Percentiles rank a stretch among this genome's conserved stretches.
Conservation (phyloP, 306 rosid genomes). For the Dalbergia cochinchinensis region DNA sequence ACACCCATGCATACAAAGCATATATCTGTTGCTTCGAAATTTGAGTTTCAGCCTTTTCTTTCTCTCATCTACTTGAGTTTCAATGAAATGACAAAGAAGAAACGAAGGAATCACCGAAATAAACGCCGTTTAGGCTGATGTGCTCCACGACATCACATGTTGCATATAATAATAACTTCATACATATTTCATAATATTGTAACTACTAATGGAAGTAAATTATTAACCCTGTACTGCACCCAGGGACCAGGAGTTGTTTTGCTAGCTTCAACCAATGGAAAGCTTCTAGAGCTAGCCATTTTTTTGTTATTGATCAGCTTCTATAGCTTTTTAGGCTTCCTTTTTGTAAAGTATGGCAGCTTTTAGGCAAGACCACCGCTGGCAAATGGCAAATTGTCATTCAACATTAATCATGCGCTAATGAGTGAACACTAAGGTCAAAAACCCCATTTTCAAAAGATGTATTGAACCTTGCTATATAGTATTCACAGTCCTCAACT, state of each 20-base stretch:
- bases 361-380: conserved; percentile 21
- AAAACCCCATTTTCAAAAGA: conserved; percentile 24
- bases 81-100: conserved; percentile 66
- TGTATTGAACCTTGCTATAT: not conserved
- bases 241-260: not conserved
- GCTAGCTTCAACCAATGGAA: conserved; percentile 6
- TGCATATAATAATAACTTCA: not conserved
- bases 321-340: conserved; percentile 28
- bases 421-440: conserved; percentile 36
- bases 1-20: conserved; percentile 54
- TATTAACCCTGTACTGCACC: not conserved
- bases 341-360: conserved; percentile 44
- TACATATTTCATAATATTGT: not conserved
- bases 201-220: not conserved
- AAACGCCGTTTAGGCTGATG: conserved; percentile 79
- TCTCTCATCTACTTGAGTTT: conserved; percentile 51
- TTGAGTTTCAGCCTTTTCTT: conserved; percentile 48
- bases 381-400: conserved; percentile 25
- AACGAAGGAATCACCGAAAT: conserved; percentile 73
- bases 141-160: conserved; percentile 56
- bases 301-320: not conserved
- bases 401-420: conserved; percentile 24
- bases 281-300: not conserved
- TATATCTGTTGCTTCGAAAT: conserved; percentile 68
- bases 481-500: not conserved